Evolutionary conservation across 495 filamentous ascomycete species (phyloP), one percentile per base, ranked within the genome.

Genomic region (Penicilliopsis zonata): DNA sequence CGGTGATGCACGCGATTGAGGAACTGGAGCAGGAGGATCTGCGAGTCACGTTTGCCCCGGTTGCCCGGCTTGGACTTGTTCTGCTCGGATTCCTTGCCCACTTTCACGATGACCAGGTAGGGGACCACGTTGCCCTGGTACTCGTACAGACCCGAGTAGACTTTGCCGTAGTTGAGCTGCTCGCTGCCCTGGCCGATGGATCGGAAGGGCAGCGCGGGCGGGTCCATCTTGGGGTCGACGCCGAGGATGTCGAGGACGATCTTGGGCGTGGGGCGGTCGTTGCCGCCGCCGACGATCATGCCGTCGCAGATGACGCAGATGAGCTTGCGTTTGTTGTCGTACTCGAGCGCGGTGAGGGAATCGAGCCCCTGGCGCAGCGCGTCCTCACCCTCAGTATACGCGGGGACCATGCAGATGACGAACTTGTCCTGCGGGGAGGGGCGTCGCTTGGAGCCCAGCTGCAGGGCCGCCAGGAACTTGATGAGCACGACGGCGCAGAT

Each of bases 341-440:
- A 98, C 35, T 90, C 77, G 21, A 98, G 68, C 12, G 86, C 85
- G 12, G 90, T 94, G 37, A 95, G 68, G 2, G 90, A 96, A 51
- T 98, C 90, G 4, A 98, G 69, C 19, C 85, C 87, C 47, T 93
- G 87, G 29, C 90, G 70, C 13, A 98, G 60, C 13, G 84, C 80
- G 52, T 98, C 87, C 61, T 98, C 90, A 37, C 87, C 90, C 63
- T 98, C 90, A 0, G 90, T 98, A 50, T 98, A 98, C 9, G 90
- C 90, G 13, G 90, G 90, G 33, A 98, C 84, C 55, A 94, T 81
- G 63, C 90, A 96, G 40, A 98, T 95, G 37, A 98, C 90, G 38
- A 98, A 98, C 52, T 95, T 96, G 52, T 98, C 90, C 57, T 96
- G 90, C 16, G 85, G 78, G 12, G 79, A 66, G 3, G 90, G 90